Evolutionary conservation across 768 basidiomycete species (phyloP), one percentile per base, ranked within the genome.

Genomic region (Boletus tylopilopsis): DNA sequence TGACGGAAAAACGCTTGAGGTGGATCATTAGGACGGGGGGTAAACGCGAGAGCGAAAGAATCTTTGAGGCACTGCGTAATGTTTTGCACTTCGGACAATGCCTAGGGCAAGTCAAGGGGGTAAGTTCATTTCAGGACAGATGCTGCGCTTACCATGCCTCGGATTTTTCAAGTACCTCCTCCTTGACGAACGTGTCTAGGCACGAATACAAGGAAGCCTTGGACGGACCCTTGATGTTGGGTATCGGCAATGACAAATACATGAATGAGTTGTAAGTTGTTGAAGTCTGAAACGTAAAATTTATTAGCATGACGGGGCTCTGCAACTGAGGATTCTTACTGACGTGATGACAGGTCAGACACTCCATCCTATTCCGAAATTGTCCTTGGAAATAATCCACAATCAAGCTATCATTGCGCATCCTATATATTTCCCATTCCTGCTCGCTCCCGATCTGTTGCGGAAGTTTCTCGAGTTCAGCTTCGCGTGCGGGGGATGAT

Each of bases 311-410:
- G 15, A 38, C 24, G 44, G 50, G 40, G 42, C 39, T 47, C 36
- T 45, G 36, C 42, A 45, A 32, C n/a, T n/a, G 29, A 43, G 30
- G 24, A 10, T 12, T 15, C 43, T n/a, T 18, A 48, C 33, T 34
- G 33, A 94, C 94, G 69, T 90, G 90, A 54, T 83, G 76, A 64
- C 95, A 99, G 5, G 88, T 95, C 64, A 93, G 63, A 67, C 95
- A 99, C 60, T 90, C 80, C 70, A 99, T 68, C 46, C 84, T 77
- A 70, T 87, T 97, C 55, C 91, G 76, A 68, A 96, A 97, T 68
- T 98, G 96, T 11, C 95, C 95, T 70, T 98, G 95, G 75, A 99
- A 97, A 63, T 87, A 90, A 68, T 97, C 94, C 24, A 98, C 96
- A 45, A 99, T 86, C 46, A 98, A 70, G 60, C 89, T 92, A 64